phyloP scores from a whole-genome alignment of 768 basidiomycete species.

The Mycena polygramma region DNA sequence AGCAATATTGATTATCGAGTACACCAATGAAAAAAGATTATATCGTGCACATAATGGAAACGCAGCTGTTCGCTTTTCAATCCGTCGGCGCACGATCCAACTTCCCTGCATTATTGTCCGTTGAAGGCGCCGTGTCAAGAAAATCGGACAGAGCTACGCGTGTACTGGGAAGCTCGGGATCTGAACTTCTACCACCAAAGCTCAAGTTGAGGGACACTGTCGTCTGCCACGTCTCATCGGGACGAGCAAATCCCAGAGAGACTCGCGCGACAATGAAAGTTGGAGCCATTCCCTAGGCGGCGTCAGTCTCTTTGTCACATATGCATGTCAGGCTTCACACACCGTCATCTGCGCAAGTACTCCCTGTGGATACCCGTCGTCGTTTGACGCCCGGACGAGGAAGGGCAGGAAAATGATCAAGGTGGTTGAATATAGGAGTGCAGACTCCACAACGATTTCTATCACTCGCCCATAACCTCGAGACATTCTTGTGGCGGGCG shows the following conservation, averaged over 20 bases:
- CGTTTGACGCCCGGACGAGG: not conserved
- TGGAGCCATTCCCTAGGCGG: slow-evolving; percentile 20
- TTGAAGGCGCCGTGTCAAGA: too few relatives aligned
- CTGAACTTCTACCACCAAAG: too few relatives aligned
- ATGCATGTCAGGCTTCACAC: not conserved
- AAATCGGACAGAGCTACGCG: too few relatives aligned
- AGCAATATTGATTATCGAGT: too few relatives aligned
- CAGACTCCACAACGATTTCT: slow-evolving; percentile 15
- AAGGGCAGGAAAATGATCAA: slow-evolving; percentile 9
- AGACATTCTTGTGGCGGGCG: not conserved
- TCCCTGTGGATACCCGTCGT: slow-evolving; percentile 4
- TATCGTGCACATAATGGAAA: too few relatives aligned
- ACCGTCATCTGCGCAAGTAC: slow-evolving; percentile 9
- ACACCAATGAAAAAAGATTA: too few relatives aligned
- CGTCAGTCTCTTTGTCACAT: too few relatives aligned
- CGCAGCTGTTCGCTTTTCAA: too few relatives aligned
- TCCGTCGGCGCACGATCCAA: too few relatives aligned
- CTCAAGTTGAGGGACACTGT: too few relatives aligned
- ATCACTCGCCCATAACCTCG: not conserved
- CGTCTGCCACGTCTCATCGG: slow-evolving; percentile 1
- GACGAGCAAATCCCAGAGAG: slow-evolving; percentile 8
- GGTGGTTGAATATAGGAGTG: not conserved
- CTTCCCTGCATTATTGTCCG: too few relatives aligned
- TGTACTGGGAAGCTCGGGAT: too few relatives aligned
- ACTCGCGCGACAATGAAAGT: slow-evolving; percentile 17